Conservation (phyloP, 129 eudicot genomes). For the Flaveria ramosissima region DNA sequence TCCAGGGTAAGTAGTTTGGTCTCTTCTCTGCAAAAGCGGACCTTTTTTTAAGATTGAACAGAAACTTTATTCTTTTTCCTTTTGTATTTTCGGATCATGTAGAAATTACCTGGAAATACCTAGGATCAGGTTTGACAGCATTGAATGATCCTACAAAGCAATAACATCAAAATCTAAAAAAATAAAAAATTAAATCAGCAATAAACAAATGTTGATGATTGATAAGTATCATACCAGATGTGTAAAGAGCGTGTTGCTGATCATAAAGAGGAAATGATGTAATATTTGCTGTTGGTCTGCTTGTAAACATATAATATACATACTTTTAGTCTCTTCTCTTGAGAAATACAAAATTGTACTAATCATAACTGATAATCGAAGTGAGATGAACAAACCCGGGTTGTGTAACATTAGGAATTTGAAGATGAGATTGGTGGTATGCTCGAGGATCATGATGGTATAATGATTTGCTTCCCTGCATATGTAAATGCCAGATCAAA, state of each 20-base stretch:
- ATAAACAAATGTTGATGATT: constrained; percentile 5
- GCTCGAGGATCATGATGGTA: constrained; percentile 40
- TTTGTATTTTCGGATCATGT: background rate
- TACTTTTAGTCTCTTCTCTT: background rate
- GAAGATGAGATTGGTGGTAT: constrained; percentile 41
- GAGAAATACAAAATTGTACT: constrained; percentile 2
- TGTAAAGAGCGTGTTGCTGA: constrained; percentile 28
- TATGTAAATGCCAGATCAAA: constrained; percentile 5
- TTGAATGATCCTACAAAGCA: constrained; percentile 41
- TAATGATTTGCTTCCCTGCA: constrained; percentile 50
- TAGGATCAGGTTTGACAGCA: constrained; percentile 40
- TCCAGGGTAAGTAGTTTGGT: constrained; percentile 45
- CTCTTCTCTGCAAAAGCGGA: constrained; percentile 44
- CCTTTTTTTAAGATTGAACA: background rate
- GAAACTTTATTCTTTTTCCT: background rate
- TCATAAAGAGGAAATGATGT: constrained; percentile 36
- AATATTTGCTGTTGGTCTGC: constrained; percentile 32
- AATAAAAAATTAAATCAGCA: background rate
- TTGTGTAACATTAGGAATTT: constrained; percentile 38
- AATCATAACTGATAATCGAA: background rate
- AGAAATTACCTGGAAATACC: constrained; percentile 45
- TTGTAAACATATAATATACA: background rate
- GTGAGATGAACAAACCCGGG: constrained; percentile 45
- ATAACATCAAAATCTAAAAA: constrained; percentile 11
- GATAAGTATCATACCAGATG: constrained; percentile 36